phyloP scores from a whole-genome alignment of 805 yeast genomes.

The Peterozyma xylosa region DNA sequence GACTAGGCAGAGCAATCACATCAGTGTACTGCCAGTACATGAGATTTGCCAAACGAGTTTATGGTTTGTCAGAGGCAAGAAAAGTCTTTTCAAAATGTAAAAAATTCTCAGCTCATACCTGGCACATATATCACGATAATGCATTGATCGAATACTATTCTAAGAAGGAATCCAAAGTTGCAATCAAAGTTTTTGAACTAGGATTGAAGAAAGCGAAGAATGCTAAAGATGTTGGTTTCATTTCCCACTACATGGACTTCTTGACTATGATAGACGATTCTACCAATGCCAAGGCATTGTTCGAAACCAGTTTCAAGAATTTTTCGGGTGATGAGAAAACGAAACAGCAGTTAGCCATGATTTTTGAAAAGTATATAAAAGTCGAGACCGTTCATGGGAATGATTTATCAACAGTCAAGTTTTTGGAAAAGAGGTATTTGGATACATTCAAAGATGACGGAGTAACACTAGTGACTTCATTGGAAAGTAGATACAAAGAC shows the following conservation, averaged over 20 bases:
- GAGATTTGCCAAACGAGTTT: slow-evolving; percentile 57
- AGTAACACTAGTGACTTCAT: slow-evolving; percentile 23
- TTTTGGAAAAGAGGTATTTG: slow-evolving; percentile 59
- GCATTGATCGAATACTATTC: slow-evolving; percentile 75
- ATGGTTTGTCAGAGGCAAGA: slow-evolving; percentile 68
- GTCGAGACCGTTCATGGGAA: slow-evolving; percentile 62
- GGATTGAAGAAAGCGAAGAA: slow-evolving; percentile 52
- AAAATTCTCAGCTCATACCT: slow-evolving; percentile 52
- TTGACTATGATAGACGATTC: slow-evolving; percentile 61
- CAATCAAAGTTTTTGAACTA: slow-evolving; percentile 68
- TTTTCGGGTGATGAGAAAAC: slow-evolving; percentile 30
- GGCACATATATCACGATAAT: slow-evolving; percentile 73
- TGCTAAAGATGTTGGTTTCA: slow-evolving; percentile 48
- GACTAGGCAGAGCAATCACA: slow-evolving; percentile 38
- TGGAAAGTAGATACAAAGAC: slow-evolving; percentile 18
- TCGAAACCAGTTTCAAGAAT: slow-evolving; percentile 68
- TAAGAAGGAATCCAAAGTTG: slow-evolving; percentile 58
- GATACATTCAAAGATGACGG: slow-evolving; percentile 57
- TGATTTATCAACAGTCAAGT: slow-evolving; percentile 57
- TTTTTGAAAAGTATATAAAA: slow-evolving; percentile 52
- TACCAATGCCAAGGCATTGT: slow-evolving; percentile 67
- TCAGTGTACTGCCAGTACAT: slow-evolving; percentile 61
- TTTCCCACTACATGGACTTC: slow-evolving; percentile 65
- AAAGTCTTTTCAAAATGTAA: slow-evolving; percentile 63
- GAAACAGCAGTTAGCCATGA: slow-evolving; percentile 12